Base-by-base conservation (phyloP, 257 asterid genomes). In the Scutellaria barbata region DNA sequence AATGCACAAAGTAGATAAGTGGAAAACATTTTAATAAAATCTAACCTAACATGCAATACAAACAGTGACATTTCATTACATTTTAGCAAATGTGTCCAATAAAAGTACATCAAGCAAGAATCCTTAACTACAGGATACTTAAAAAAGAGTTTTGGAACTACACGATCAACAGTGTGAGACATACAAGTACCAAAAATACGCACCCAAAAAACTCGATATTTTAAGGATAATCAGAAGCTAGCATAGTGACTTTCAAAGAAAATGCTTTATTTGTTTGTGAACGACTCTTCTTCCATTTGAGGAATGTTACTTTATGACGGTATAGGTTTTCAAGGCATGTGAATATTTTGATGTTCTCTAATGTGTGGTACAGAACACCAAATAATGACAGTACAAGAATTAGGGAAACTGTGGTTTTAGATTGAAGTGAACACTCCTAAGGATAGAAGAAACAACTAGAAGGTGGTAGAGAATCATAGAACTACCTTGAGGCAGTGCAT, bases 401-500 rank as follows among this genome's bases (percentile, higher is more conserved):
- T 37, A 40, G 30, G 13, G 61, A 60, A 60, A 43, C 39, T 35
- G 42, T 10, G 16, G 59, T 18, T 41, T 75, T 7, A 3, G 37
- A 39, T 58, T 37, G 55, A 68, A 41, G 56, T 51, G 3, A 45
- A 53, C 4, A 62, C 64, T 61, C 52, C 9, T 22, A 40, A 61
- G 22, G 7, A 66, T 22, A 25, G n/a, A 39, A 43, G 50, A 59
- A 5, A 6, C 9, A 17, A 11, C 40, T 13, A 40, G 14, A 22
- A 51, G 63, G 65, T 45, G 51, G 52, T 50, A 45, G 53, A 74
- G 54, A 65, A 64, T n/a, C 11, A 56, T 46, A 35, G 48, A 66
- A 8, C 71, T 78, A 83, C 88, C 85, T 83, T 55, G 88, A 77
- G 66, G 88, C 74, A 72, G 85, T 81, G 65, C 88, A 81, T 66